Base-by-base conservation (phyloP, 257 asterid species). In the Petrea volubilis region DNA sequence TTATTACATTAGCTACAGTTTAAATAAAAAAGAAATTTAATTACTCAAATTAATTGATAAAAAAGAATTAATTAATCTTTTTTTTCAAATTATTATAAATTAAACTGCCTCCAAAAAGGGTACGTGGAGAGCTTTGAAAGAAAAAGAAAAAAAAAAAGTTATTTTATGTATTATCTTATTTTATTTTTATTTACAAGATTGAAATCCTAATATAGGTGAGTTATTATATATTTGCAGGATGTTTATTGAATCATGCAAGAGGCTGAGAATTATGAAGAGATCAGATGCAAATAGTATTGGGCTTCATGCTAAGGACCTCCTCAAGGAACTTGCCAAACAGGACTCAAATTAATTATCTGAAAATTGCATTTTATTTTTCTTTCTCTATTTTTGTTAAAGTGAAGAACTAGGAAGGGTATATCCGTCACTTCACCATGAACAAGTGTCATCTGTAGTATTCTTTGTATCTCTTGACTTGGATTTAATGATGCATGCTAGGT, bases 181-280 rank as follows among this genome's bases (percentile, higher is more conserved):
- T 11, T 38, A 6, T 38, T 17, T 60, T 34, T 20, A 5, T 34
- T 4, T 36, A 7, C 12, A 6, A 23, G 10, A 41, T 23, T 23
- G 6, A 41, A 27, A 13, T 8, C 40, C 43, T 44, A n/a, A n/a
- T n/a, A n/a, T n/a, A n/a, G n/a, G n/a, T 62, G 1, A 9, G 1
- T 44, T 31, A 13, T 27, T 18, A 23, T 18, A 24, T 43, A 44
- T 72, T 60, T 74, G 56, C 72, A 92, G 97, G 82, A 92, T 89
- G 96, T 92, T 92, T 72, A 62, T 53, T 15, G 97, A 86, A 71
- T 81, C 93, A 0, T 89, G 96, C 82, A 89, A 80, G 70, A 86
- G 90, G 79, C 60, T 92, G 72, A 80, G 97, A 90, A 84, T 91
- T 3, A 91, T 84, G 93, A 91, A 84, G 78, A 87, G 79, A 79